phyloP scores from a whole-genome alignment of 768 basidiomycete genomes.

The Kwoniella sp. region DNA sequence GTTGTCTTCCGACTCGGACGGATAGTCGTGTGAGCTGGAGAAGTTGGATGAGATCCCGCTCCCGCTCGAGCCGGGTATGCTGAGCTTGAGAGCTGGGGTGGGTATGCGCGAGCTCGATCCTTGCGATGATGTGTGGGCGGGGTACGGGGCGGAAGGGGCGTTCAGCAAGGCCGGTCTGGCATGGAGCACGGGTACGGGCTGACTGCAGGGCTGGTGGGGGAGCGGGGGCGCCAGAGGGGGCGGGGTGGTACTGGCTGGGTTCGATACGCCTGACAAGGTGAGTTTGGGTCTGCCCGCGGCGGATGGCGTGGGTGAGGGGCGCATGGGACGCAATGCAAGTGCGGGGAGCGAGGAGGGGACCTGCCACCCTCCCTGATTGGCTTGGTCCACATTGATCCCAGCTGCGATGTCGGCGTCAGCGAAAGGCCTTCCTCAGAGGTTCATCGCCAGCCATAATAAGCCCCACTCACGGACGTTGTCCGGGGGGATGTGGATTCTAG shows the following conservation, averaged over 20 bases:
- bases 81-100: slow-evolving; percentile 21
- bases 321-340: slow-evolving; percentile 26
- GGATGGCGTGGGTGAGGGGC: slow-evolving; percentile 15
- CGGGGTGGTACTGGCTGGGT: slow-evolving; percentile 17
- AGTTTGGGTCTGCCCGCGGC: slow-evolving; percentile 35
- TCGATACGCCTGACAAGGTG: slow-evolving; percentile 32
- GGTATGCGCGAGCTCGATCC: not conserved
- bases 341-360: slow-evolving; percentile 22
- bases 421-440: not conserved
- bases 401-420: slow-evolving; percentile 14
- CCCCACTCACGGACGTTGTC: slow-evolving; percentile 49
- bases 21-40: slow-evolving; percentile 18
- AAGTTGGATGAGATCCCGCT: slow-evolving; percentile 8
- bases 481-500: slow-evolving; percentile 42
- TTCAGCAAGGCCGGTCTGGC: slow-evolving; percentile 25
- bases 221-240: not conserved
- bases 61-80: slow-evolving; percentile 21
- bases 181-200: not conserved
- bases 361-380: slow-evolving; percentile 39
- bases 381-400: slow-evolving; percentile 44
- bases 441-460: not conserved
- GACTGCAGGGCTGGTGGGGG: slow-evolving; percentile 5
- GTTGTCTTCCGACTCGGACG: slow-evolving; percentile 4
- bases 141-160: slow-evolving; percentile 18
- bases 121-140: not conserved